phyloP scores from a whole-genome alignment of 2,329 filamentous ascomycete species.

The Fusarium sp. region DNA sequence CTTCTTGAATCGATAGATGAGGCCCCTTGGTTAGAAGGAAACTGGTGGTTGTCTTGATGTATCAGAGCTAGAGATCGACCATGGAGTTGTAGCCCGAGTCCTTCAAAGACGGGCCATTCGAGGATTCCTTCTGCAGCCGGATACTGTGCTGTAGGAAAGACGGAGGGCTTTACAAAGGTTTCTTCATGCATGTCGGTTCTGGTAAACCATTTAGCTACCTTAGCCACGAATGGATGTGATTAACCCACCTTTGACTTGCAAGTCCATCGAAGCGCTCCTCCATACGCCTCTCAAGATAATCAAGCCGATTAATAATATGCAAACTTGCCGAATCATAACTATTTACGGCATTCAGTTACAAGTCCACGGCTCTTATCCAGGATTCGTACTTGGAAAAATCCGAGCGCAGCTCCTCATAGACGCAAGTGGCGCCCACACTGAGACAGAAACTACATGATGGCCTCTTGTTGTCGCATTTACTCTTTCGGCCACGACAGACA shows the following conservation, averaged over 20 bases:
- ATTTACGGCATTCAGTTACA: neutral
- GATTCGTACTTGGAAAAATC: neutral
- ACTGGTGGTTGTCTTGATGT: neutral
- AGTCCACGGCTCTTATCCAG: neutral
- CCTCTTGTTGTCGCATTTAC: slow-evolving; percentile 1
- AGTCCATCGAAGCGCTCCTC: neutral
- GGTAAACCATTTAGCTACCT: neutral
- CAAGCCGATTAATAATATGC: neutral
- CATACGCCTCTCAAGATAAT: neutral
- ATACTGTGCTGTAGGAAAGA: neutral
- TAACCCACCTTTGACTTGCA: neutral
- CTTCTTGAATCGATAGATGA: neutral
- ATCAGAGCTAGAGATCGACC: neutral
- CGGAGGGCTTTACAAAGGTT: neutral
- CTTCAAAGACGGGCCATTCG: neutral
- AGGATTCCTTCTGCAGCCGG: neutral
- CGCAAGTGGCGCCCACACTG: neutral
- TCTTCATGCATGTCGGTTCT: neutral
- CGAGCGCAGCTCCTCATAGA: neutral
- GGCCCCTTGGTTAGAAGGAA: neutral
- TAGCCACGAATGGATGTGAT: neutral
- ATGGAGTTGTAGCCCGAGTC: neutral
- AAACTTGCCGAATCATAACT: neutral
- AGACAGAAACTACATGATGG: slow-evolving; percentile 2
- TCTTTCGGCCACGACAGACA: neutral